Percentiles rank a stretch among this genome's conserved stretches.
Evolutionary conservation across 2,329 filamentous ascomycete genomes (phyloP).

Genomic region (Exophiala mesophila): DNA sequence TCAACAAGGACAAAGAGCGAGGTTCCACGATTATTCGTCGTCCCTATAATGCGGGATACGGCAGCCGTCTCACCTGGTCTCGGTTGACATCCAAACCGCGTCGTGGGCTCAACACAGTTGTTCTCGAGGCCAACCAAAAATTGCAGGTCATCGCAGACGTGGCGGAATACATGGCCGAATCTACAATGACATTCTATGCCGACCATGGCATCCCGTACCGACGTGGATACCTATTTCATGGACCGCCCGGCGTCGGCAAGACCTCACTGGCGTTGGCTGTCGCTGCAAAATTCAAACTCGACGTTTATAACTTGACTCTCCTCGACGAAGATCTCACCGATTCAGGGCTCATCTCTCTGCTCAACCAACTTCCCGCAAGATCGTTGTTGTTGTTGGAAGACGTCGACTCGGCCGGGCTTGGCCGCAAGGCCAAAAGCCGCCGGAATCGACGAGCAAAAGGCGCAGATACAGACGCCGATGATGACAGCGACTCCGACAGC

Average conservation of each 20-base stretch:
- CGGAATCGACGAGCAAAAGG: not conserved
- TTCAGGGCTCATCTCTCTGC: slow-evolving; percentile 55
- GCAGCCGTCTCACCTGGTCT: slow-evolving; percentile 19
- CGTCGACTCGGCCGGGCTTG: slow-evolving; percentile 60
- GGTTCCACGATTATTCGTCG: slow-evolving; percentile 45
- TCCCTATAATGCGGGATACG: slow-evolving; percentile 38
- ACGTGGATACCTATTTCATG: slow-evolving; percentile 72
- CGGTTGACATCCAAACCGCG: slow-evolving; percentile 31
- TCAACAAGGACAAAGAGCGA: slow-evolving; percentile 39
- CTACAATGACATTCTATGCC: slow-evolving; percentile 23
- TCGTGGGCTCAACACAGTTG: slow-evolving; percentile 68
- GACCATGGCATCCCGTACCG: slow-evolving; percentile 62
- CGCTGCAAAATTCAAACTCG: slow-evolving; percentile 60
- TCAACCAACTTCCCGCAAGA: slow-evolving; percentile 56
- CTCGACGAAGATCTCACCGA: slow-evolving; percentile 59
- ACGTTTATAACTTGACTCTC: slow-evolving; percentile 61
- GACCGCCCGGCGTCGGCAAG: slow-evolving; percentile 70
- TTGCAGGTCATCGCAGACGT: slow-evolving; percentile 63
- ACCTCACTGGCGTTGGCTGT: slow-evolving; percentile 64
- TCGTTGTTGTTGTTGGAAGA: slow-evolving; percentile 66
- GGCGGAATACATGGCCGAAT: slow-evolving; percentile 61
- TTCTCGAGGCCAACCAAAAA: slow-evolving; percentile 66
- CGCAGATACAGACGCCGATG: slow-evolving; percentile 4
- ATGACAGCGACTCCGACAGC: not conserved
- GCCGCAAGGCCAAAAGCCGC: slow-evolving; percentile 1